Evolutionary conservation across 768 basidiomycete species (phyloP).

Genomic region (Boletus subcaerulescens): DNA sequence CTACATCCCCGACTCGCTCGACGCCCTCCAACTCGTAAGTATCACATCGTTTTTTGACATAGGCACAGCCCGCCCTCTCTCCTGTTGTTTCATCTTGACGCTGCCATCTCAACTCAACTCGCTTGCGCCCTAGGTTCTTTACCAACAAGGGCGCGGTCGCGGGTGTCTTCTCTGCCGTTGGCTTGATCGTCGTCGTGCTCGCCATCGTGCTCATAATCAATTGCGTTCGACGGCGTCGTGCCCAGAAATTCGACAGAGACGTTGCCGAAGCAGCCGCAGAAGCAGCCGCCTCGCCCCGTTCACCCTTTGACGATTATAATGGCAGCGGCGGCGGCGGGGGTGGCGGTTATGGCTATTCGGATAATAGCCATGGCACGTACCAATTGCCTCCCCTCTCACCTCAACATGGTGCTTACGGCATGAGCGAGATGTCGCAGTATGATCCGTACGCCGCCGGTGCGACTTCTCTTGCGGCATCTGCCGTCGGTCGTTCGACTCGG

Average conservation of each 20-base stretch:
- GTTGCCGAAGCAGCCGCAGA: constrained; percentile 68
- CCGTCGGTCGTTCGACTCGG: constrained; percentile 20
- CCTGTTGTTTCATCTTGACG: background rate
- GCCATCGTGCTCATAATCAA: constrained; percentile 49
- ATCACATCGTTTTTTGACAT: background rate
- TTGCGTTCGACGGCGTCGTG: constrained; percentile 60
- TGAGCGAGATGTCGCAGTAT: constrained; percentile 46
- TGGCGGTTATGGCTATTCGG: constrained; percentile 40
- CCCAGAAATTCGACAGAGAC: constrained; percentile 65
- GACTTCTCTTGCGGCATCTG: constrained; percentile 19
- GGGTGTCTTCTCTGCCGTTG: constrained; percentile 68
- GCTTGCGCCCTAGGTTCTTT: constrained; percentile 52
- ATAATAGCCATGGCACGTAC: constrained; percentile 57
- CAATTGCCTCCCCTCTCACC: constrained; percentile 43
- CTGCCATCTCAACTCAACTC: constrained; percentile 4
- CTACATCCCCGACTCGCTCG: background rate
- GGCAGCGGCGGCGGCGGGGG: constrained; percentile 19
- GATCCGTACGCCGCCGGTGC: constrained; percentile 34
- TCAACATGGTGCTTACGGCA: constrained; percentile 40
- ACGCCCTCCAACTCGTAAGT: constrained; percentile 27
- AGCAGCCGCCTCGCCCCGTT: constrained; percentile 50
- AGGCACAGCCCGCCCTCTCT: background rate
- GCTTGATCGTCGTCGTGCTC: constrained; percentile 54
- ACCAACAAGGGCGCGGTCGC: constrained; percentile 69
- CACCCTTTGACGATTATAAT: constrained; percentile 50